A percentile compares a stretch with the other conserved stretches of the same genome.
These are phyloP conservation scores for Artomyces pyxidatus DNA, from an alignment of 768 basidiomycete species.

Conservation along the genomic window DNA sequence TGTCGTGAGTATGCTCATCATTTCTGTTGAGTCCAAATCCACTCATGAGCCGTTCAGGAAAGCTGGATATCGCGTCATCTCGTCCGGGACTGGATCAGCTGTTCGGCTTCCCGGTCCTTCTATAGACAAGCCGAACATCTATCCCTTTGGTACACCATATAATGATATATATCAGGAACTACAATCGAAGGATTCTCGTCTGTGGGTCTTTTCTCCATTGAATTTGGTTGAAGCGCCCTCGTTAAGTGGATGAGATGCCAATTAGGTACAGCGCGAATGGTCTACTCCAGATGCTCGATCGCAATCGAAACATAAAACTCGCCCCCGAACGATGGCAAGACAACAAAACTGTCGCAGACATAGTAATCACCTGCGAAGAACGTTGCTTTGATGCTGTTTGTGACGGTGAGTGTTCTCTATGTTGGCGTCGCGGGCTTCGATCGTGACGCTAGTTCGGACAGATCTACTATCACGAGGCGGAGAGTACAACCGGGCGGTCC, in stretches of 20 bases:
- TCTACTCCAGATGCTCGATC: conserved; percentile 90
- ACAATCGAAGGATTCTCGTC: conserved; percentile 65
- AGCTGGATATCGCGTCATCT: conserved; percentile 86
- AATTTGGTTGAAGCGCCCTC: too few species aligned
- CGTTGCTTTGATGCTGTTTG: conserved; percentile 98
- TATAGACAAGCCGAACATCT: conserved; percentile 96
- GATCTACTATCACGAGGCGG: conserved; percentile 85
- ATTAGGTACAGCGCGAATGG: conserved; percentile 89
- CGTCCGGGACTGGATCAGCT: conserved; percentile 93
- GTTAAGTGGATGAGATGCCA: too few species aligned
- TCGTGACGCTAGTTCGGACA: conserved; percentile 22
- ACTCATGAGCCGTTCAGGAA: conserved; percentile 42
- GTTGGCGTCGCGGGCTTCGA: conserved; percentile 11
- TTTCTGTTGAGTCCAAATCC: conserved; percentile 8
- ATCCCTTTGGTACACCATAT: conserved; percentile 94
- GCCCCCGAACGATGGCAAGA: conserved; percentile 99
- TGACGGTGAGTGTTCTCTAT: conserved; percentile 58
- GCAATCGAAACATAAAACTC: conserved; percentile 83
- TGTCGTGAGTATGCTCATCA: conserved; percentile 53
- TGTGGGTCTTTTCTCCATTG: conserved; percentile 43
- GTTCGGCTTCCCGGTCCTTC: conserved; percentile 94
- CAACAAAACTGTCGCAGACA: conserved; percentile 77
- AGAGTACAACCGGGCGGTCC: conserved; percentile 89
- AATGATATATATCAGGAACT: conserved; percentile 92
- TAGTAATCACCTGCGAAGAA: conserved; percentile 98